A percentile compares a stretch with the other conserved stretches of the same genome.
These are phyloP conservation scores for Sindora glabra DNA, from an alignment of 306 rosid species.

Conservation along the genomic window DNA sequence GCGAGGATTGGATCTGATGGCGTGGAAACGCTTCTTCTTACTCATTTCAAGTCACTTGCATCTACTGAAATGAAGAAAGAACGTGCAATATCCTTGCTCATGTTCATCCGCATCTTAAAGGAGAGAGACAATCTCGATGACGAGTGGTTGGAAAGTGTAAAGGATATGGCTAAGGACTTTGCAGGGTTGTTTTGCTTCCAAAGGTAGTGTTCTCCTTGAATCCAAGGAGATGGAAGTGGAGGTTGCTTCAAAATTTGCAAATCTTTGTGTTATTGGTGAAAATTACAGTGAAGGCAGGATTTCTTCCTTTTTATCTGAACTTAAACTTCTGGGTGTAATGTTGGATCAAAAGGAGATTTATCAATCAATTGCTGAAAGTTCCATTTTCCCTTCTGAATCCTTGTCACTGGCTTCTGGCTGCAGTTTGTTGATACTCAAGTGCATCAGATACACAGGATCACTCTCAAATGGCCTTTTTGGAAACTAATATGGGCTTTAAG, in stretches of 20 bases:
- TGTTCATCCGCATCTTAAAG: neutral
- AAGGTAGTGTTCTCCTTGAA: neutral
- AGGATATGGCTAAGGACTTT: slow-evolving; percentile 17
- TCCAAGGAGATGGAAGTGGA: neutral
- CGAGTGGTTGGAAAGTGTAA: slow-evolving; percentile 5
- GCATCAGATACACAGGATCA: neutral
- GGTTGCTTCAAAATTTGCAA: neutral
- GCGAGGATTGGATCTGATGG: neutral
- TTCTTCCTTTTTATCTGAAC: neutral
- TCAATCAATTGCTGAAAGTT: slow-evolving; percentile 8
- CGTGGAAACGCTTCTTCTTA: neutral
- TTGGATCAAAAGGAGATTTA: neutral
- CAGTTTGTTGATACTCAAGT: neutral
- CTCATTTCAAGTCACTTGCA: neutral
- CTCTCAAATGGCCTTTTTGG: neutral
- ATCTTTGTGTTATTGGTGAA: slow-evolving; percentile 9
- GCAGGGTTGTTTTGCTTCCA: slow-evolving; percentile 12
- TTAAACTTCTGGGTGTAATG: slow-evolving; percentile 8
- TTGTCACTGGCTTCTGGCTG: neutral
- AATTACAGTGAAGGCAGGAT: neutral
- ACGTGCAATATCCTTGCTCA: neutral
- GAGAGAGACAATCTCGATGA: neutral
- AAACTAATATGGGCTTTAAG: slow-evolving; percentile 9
- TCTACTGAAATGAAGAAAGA: slow-evolving; percentile 7
- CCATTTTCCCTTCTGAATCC: neutral